Evolutionary conservation across 345 rosid genomes (phyloP).

Genomic region (Arabidopsis thaliana): TAIR10.1 NC_003076.8:1236501-1237000

Average conservation of each 20-base stretch:
- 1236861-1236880: background rate
- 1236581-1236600: no score
- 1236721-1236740: background rate
- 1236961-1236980: background rate
- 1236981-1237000: background rate
- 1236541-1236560: no score
- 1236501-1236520: no score
- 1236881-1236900: background rate
- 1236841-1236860: constrained; percentile 34
- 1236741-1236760: constrained; percentile 38
- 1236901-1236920: background rate
- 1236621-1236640: no score
- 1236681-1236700: no score
- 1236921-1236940: no score
- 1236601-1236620: no score
- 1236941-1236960: no score
- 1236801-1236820: constrained; percentile 26
- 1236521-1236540: no score
- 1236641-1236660: no score
- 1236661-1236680: no score
- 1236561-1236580: no score
- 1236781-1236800: constrained; percentile 13
- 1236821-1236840: constrained; percentile 43
- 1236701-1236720: background rate
- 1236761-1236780: constrained; percentile 14